These are phyloP conservation scores for Miamiensis avidus DNA, from an alignment of 169 alveolate genomes.

Conservation along the genomic window DNA sequence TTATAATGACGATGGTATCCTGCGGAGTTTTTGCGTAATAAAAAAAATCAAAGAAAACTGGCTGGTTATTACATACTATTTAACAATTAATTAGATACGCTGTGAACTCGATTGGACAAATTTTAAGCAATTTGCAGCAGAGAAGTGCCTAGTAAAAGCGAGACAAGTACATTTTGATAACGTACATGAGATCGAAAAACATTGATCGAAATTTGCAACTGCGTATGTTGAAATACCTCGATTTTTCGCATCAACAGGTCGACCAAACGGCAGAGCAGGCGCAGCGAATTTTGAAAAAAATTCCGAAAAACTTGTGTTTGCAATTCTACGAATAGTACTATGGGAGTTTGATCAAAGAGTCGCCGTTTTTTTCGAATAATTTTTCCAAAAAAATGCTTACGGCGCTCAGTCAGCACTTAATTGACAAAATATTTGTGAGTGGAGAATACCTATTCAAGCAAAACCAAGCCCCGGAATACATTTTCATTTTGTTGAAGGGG, in stretches of 20 bases:
- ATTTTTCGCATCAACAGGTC: not conserved
- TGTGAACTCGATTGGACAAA: not conserved
- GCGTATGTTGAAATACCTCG: not conserved
- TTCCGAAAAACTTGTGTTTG: not conserved
- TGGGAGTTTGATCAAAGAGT: not conserved
- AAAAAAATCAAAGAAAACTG: too few species aligned
- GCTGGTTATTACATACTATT: too few species aligned
- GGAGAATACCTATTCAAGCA: not conserved
- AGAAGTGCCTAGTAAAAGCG: not conserved
- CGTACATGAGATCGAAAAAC: not conserved
- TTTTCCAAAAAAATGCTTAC: not conserved
- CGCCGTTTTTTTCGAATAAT: not conserved
- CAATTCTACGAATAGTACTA: not conserved
- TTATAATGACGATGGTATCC: not conserved
- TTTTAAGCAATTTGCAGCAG: not conserved
- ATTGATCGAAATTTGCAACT: not conserved
- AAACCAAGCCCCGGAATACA: not conserved
- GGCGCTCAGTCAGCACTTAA: not conserved
- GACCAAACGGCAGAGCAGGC: not conserved
- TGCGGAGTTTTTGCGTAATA: not conserved
- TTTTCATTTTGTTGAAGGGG: not conserved
- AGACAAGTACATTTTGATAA: not conserved
- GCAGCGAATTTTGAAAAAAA: not conserved
- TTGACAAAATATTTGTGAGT: not conserved
- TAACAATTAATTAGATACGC: not conserved